Evolutionary conservation across 805 yeast species (phyloP).

Genomic region (Ogataea saltuana): DNA sequence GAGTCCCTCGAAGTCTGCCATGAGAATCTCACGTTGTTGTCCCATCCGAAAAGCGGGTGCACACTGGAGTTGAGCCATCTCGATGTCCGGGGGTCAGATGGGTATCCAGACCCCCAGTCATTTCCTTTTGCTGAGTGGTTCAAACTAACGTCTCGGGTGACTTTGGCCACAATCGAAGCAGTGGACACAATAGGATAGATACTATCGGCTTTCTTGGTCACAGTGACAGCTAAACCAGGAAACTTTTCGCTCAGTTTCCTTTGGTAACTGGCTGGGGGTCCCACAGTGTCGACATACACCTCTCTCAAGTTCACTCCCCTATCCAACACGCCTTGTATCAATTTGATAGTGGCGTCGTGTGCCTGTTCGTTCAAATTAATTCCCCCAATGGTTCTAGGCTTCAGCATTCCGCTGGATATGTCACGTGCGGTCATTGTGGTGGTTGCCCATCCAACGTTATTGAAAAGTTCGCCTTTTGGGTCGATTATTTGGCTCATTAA

Average conservation of each 20-base stretch:
- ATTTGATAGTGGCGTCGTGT: constrained; percentile 84
- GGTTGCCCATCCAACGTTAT: constrained; percentile 84
- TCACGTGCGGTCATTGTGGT: constrained; percentile 84
- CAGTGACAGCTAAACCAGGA: constrained; percentile 72
- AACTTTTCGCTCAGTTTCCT: constrained; percentile 67
- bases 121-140: constrained; percentile 21
- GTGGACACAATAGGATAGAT: constrained; percentile 89
- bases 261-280: constrained; percentile 87
- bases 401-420: constrained; percentile 85
- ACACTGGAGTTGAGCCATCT: constrained; percentile 65
- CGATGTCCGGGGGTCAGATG: constrained; percentile 87
- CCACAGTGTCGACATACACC: constrained; percentile 92
- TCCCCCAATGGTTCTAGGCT: constrained; percentile 55
- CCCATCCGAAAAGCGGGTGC: constrained; percentile 87
- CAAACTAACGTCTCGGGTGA: constrained; percentile 69
- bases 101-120: constrained; percentile 87
- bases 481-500: constrained; percentile 54
- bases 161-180: constrained; percentile 95
- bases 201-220: constrained; percentile 94
- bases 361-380: constrained; percentile 93
- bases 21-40: constrained; percentile 68
- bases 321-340: constrained; percentile 65
- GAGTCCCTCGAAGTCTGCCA: constrained; percentile 93
- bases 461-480: constrained; percentile 47
- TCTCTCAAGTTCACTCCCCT: constrained; percentile 65